Evolutionary conservation across 2,329 filamentous ascomycete species (phyloP), one percentile per base, ranked within the genome.

Genomic region (Raffaelea albimanens): DNA sequence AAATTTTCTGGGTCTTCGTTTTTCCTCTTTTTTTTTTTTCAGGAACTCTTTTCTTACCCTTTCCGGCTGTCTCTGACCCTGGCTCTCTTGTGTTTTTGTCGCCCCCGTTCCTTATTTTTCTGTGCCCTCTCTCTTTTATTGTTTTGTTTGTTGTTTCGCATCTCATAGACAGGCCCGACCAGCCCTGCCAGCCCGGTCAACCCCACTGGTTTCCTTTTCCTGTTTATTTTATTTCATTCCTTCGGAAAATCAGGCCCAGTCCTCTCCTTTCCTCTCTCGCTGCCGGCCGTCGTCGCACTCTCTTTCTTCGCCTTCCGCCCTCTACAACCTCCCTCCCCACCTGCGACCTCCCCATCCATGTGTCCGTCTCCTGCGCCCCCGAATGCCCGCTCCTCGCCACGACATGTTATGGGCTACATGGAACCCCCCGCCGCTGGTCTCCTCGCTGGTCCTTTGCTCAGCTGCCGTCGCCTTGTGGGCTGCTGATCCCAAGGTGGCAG

Each of bases 371-470:
- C 57, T 52, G 51, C 50, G 50, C 48, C 54, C 50, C 49, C 45
- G 42, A 49, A 43, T 34, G 34, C 46, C 38, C 40, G 23, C 43
- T 45, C 49, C 50, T 56, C 53, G 55, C 55, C 61, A 56, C 68
- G 68, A 63, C 65, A 71, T 71, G 68, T 70, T 66, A 72, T 72
- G 69, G 69, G 67, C 61, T 64, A 65, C 66, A 66, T 70, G 64
- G 67, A 64, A 67, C 59, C 61, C 63, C 57, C 62, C 61, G 52
- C 53, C 61, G 56, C 60, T 65, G 57, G 63, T 69, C 59, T 65
- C 68, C 54, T 67, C 67, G 53, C 57, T 71, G 56, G 63, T 70
- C 50, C 63, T 72, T 58, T 56, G 65, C 56, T 66, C 62, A 56
- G 62, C 65, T 53, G 61, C 66, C 53, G 56, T 70, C 45, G 63